Evolutionary conservation across 176 grass and related monocot genomes (phyloP).

Genomic region (maize (Zea mays)): DNA sequence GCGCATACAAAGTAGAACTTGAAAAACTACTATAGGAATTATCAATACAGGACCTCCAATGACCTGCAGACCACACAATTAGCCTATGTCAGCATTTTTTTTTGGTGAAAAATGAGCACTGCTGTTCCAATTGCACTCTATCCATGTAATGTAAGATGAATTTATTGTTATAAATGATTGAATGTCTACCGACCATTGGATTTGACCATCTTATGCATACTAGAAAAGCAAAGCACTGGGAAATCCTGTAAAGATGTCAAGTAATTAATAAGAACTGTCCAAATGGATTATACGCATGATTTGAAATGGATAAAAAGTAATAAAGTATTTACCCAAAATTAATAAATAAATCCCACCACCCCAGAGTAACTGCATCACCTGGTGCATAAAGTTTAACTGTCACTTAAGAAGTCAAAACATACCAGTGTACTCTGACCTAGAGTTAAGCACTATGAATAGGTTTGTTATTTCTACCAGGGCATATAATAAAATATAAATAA

Average conservation of each 20-base stretch:
- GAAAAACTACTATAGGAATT: conserved; percentile 59
- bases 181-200: conserved; percentile 60
- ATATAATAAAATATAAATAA: conserved; percentile 29
- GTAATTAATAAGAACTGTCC: conserved; percentile 28
- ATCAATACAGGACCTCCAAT: conserved; percentile 65
- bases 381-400: conserved; percentile 37
- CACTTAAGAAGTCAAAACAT: conserved; percentile 15
- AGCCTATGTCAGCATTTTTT: conserved; percentile 41
- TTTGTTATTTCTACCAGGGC: conserved; percentile 27
- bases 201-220: conserved; percentile 67
- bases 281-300: conserved; percentile 2
- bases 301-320: conserved; percentile 26
- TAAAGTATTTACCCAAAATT: conserved; percentile 68
- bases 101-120: conserved; percentile 39
- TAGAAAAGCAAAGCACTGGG: conserved; percentile 72
- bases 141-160: conserved; percentile 26
- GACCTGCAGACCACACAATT: conserved; percentile 54
- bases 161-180: conserved; percentile 40
- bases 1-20: conserved; percentile 77
- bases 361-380: conserved; percentile 67
- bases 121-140: conserved; percentile 37
- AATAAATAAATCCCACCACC: conserved; percentile 90
- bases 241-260: conserved; percentile 53
- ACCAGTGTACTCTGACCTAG: conserved; percentile 9
- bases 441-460: background rate